phyloP scores from a whole-genome alignment of 2,329 filamentous ascomycete genomes.

The Aureobasidium leucospermi region DNA sequence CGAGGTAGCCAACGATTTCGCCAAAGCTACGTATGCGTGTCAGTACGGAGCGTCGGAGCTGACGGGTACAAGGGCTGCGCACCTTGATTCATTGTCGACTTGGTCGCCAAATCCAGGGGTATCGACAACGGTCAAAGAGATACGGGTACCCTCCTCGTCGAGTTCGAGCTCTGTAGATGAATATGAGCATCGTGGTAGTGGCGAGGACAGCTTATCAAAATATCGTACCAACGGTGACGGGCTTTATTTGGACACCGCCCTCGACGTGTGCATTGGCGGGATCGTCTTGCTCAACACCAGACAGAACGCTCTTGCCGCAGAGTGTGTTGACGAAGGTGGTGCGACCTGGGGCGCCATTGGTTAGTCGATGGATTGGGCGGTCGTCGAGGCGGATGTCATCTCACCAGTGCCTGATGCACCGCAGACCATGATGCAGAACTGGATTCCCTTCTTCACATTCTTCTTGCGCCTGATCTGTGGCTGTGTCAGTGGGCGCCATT shows the following conservation, averaged over 20 bases:
- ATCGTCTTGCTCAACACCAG: constrained; percentile 90
- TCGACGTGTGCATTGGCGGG: constrained; percentile 81
- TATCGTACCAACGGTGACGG: constrained; percentile 82
- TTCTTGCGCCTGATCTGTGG: constrained; percentile 92
- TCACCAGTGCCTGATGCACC: constrained; percentile 96
- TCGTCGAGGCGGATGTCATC: not conserved
- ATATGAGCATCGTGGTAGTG: constrained; percentile 8
- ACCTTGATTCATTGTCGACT: constrained; percentile 97
- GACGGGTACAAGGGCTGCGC: constrained; percentile 37
- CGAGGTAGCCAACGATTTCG: constrained; percentile 96
- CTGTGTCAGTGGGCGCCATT: constrained; percentile 15
- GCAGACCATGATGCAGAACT: constrained; percentile 99
- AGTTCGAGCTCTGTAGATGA: constrained; percentile 70
- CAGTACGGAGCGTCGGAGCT: constrained; percentile 20
- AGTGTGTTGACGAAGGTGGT: constrained; percentile 99
- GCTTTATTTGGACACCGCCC: constrained; percentile 97
- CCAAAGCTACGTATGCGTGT: constrained; percentile 60
- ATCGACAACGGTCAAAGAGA: constrained; percentile 96
- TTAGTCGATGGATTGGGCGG: constrained; percentile 28
- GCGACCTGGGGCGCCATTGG: constrained; percentile 54
- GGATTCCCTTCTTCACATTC: constrained; percentile 99
- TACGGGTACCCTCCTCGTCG: constrained; percentile 96
- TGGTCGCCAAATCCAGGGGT: constrained; percentile 97
- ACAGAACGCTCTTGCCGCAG: constrained; percentile 86
- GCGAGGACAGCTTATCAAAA: not conserved